Conservation (phyloP, 2,329 filamentous ascomycete genomes). For the Helminthosporium solani region DNA sequence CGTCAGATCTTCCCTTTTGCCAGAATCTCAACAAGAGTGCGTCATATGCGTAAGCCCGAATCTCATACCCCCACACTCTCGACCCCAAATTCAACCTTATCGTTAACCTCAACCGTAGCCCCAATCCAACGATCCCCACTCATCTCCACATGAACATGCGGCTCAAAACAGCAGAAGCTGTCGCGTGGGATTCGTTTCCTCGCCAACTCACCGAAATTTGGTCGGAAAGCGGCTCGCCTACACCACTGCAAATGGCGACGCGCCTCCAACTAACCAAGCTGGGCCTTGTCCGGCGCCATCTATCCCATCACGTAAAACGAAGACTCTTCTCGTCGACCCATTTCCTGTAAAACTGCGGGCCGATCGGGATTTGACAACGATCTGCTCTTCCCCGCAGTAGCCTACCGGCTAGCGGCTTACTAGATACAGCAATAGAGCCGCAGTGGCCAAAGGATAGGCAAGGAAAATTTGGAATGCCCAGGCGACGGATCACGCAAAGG, state of each 20-base stretch:
- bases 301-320: too few species aligned
- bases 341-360: background rate
- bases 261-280: background rate
- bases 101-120: too few species aligned
- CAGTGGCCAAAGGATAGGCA: background rate
- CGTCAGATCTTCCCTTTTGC: too few species aligned
- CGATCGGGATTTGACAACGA: background rate
- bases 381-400: constrained; percentile 9
- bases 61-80: too few species aligned
- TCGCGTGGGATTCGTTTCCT: too few species aligned
- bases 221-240: background rate
- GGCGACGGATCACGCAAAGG: background rate
- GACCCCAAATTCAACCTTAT: too few species aligned
- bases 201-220: background rate
- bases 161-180: too few species aligned
- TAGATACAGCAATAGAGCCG: constrained; percentile 2
- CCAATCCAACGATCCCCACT: too few species aligned
- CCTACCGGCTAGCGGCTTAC: constrained; percentile 1
- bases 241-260: background rate
- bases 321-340: background rate
- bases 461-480: background rate
- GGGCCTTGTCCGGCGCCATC: too few species aligned
- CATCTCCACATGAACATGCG: too few species aligned
- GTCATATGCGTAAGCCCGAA: too few species aligned
- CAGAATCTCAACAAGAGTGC: too few species aligned